Conservation (phyloP, 1,284 basidiomycete genomes). For the Apiotrichum gamsii region DNA sequence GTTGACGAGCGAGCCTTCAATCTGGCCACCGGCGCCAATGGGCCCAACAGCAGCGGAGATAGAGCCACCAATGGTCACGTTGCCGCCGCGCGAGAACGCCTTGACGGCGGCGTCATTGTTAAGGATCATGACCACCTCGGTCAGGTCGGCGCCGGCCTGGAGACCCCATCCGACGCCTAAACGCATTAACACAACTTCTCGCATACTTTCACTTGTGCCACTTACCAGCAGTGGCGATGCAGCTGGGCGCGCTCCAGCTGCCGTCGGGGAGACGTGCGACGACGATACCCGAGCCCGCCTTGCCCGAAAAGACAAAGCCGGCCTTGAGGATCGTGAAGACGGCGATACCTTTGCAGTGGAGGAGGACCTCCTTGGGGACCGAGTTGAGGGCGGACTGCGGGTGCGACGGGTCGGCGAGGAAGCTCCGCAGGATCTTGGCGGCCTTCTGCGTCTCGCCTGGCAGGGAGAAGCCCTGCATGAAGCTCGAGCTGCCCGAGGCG, state of each 20-base stretch:
- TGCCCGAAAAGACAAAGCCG: constrained; percentile 93
- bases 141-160: constrained; percentile 73
- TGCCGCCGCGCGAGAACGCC: constrained; percentile 91
- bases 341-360: constrained; percentile 83
- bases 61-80: constrained; percentile 84
- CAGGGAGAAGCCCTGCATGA: constrained; percentile 75
- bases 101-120: constrained; percentile 93
- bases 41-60: constrained; percentile 81
- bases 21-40: constrained; percentile 88
- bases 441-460: constrained; percentile 86
- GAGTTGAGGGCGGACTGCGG: constrained; percentile 89
- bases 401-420: constrained; percentile 82
- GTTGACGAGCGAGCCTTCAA: constrained; percentile 79
- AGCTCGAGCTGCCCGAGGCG: constrained; percentile 47
- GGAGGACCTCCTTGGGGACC: constrained; percentile 89
- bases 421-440: constrained; percentile 79
- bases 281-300: constrained; percentile 89
- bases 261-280: constrained; percentile 91
- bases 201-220: too few relatives aligned
- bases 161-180: constrained; percentile 83
- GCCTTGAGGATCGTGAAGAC: constrained; percentile 88
- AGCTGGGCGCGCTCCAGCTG: constrained; percentile 93
- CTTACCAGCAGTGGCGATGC: constrained; percentile 87
- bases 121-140: constrained; percentile 71
- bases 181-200: too few relatives aligned